phyloP scores from a whole-genome alignment of 2,329 filamentous ascomycete species.

The Botrytis deweyae region DNA sequence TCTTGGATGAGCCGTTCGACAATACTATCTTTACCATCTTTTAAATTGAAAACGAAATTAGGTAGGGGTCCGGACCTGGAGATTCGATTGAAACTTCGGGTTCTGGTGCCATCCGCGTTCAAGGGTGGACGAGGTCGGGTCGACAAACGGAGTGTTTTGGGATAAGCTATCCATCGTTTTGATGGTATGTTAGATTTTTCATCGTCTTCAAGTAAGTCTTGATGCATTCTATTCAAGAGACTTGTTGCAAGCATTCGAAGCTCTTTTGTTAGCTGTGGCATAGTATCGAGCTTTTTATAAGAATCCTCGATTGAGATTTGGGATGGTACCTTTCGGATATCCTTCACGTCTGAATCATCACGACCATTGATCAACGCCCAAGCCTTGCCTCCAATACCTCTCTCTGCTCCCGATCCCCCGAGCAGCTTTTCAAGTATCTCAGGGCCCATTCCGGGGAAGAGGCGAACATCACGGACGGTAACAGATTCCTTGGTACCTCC shows the following conservation, averaged over 20 bases:
- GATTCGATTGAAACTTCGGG: slow-evolving; percentile 64
- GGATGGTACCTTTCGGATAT: slow-evolving; percentile 68
- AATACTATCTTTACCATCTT: slow-evolving; percentile 56
- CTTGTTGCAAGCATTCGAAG: slow-evolving; percentile 67
- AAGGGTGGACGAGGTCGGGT: slow-evolving; percentile 62
- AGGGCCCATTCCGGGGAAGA: slow-evolving; percentile 61
- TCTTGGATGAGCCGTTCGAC: slow-evolving; percentile 70
- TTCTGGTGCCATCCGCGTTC: slow-evolving; percentile 53
- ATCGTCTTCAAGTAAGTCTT: slow-evolving; percentile 62
- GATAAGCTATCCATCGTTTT: slow-evolving; percentile 70
- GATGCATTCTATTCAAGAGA: slow-evolving; percentile 73
- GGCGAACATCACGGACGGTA: slow-evolving; percentile 64
- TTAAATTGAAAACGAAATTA: slow-evolving; percentile 67
- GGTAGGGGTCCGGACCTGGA: slow-evolving; percentile 76
- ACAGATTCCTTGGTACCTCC: slow-evolving; percentile 55
- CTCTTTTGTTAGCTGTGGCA: slow-evolving; percentile 65
- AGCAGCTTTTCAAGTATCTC: slow-evolving; percentile 67
- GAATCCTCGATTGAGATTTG: slow-evolving; percentile 97
- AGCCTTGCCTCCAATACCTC: slow-evolving; percentile 67
- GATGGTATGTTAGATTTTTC: slow-evolving; percentile 25
- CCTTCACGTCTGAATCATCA: slow-evolving; percentile 71
- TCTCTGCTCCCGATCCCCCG: slow-evolving; percentile 65
- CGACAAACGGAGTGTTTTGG: slow-evolving; percentile 77
- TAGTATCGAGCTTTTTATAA: slow-evolving; percentile 68
- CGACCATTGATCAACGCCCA: slow-evolving; percentile 82